Conservation (phyloP, 164 flowering plant species). For the Dillenia turbinata region DNA sequence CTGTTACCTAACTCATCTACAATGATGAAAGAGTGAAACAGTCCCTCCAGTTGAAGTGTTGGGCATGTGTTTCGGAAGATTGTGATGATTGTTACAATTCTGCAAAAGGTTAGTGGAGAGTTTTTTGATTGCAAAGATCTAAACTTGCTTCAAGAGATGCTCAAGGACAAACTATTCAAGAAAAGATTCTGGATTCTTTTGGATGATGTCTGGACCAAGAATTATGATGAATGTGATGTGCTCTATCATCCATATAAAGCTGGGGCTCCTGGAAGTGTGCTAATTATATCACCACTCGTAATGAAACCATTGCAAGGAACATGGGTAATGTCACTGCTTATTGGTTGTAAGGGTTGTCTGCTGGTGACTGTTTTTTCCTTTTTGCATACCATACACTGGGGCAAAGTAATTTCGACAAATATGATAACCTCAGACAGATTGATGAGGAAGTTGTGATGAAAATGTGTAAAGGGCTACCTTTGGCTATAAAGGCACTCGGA, state of each 20-base stretch:
- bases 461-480: not conserved
- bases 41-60: not conserved
- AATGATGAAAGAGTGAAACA: not conserved
- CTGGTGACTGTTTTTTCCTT: too few species aligned
- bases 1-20: not conserved
- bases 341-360: not conserved
- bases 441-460: not conserved
- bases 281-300: not conserved
- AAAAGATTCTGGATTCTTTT: not conserved
- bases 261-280: not conserved
- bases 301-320: not conserved
- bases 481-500: too few species aligned
- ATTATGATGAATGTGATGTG: not conserved
- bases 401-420: not conserved
- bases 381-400: not conserved
- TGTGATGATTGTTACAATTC: not conserved
- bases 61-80: not conserved
- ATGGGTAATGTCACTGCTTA: not conserved
- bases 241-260: not conserved
- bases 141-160: not conserved
- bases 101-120: not conserved
- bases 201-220: not conserved
- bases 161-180: not conserved
- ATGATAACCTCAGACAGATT: not conserved
- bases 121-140: not conserved